Evolutionary conservation across 106 monocot species (phyloP).

Genomic region (Triglochin maritima): DNA sequence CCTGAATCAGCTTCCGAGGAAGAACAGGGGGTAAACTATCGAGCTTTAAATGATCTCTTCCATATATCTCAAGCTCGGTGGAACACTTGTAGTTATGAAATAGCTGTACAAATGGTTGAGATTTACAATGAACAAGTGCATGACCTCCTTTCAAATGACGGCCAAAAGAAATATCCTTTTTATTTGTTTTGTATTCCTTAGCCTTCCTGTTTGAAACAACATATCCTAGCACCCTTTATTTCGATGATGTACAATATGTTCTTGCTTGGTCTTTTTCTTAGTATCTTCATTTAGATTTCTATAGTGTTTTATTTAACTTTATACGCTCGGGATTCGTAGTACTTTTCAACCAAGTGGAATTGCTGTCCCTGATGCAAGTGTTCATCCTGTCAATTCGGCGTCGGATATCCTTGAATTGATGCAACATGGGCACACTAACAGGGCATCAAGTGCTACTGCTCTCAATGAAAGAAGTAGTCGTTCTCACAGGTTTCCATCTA

Average conservation of each 20-base stretch:
- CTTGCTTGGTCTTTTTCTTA: no score
- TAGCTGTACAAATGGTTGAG: slow-evolving; percentile 79
- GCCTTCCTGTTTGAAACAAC: no score
- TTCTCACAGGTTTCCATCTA: slow-evolving; percentile 52
- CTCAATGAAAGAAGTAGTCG: slow-evolving; percentile 75
- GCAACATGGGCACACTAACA: slow-evolving; percentile 47
- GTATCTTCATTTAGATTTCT: neutral
- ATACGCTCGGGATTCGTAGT: slow-evolving; percentile 52
- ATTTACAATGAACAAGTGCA: slow-evolving; percentile 84
- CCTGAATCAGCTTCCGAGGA: slow-evolving; percentile 41
- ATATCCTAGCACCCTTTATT: no score
- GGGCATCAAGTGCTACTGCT: slow-evolving; percentile 59
- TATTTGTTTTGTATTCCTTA: neutral
- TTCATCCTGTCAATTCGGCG: slow-evolving; percentile 51
- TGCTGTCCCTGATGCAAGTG: slow-evolving; percentile 63
- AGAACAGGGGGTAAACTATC: slow-evolving; percentile 68
- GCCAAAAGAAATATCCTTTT: slow-evolving; percentile 76
- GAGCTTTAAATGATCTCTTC: slow-evolving; percentile 75
- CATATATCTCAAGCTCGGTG: slow-evolving; percentile 40
- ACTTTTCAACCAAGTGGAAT: slow-evolving; percentile 49
- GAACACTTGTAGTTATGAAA: slow-evolving; percentile 35
- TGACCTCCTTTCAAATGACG: slow-evolving; percentile 55
- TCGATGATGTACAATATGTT: no score
- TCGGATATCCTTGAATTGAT: slow-evolving; percentile 57
- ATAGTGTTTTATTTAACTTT: slow-evolving; percentile 31